These are phyloP conservation scores for Claviceps pazoutovae DNA, from an alignment of 2,329 filamentous ascomycete species.

Conservation along the genomic window DNA sequence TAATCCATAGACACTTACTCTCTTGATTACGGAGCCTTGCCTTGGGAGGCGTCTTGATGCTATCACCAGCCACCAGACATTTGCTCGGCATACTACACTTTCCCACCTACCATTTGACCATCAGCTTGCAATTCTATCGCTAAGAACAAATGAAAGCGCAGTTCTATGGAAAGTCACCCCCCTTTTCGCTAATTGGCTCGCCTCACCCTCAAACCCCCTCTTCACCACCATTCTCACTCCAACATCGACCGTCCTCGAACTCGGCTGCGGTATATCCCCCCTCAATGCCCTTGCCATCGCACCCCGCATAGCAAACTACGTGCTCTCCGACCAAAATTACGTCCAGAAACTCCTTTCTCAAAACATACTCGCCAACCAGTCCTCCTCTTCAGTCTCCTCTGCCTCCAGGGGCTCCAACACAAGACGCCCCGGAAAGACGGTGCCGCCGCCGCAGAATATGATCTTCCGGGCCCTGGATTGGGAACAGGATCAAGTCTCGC, in stretches of 20 bases:
- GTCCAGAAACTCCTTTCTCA: constrained; percentile 61
- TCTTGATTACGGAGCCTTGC: too few species aligned
- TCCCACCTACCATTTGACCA: too few species aligned
- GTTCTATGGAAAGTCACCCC: constrained; percentile 90
- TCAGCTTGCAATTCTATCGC: too few species aligned
- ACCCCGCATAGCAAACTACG: constrained; percentile 47
- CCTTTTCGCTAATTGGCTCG: constrained; percentile 67
- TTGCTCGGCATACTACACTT: neutral
- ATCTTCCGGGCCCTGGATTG: constrained; percentile 60
- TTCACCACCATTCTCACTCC: constrained; percentile 37
- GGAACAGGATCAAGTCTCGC: constrained; percentile 51
- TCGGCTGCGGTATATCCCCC: constrained; percentile 79
- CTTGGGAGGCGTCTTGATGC: too few species aligned
- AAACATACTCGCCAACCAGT: constrained; percentile 55
- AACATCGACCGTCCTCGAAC: constrained; percentile 54
- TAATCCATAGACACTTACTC: constrained; percentile 8
- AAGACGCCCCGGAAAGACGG: neutral
- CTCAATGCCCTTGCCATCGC: constrained; percentile 59
- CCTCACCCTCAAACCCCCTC: constrained; percentile 47
- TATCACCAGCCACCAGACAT: constrained; percentile 6
- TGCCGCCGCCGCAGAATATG: constrained; percentile 19
- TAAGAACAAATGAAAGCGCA: constrained; percentile 14
- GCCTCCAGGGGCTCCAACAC: constrained; percentile 13
- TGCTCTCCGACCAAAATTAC: constrained; percentile 81
- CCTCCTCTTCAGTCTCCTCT: constrained; percentile 4